phyloP scores from a whole-genome alignment of 176 grass and related monocot genomes.

The Poa pratensis region DNA sequence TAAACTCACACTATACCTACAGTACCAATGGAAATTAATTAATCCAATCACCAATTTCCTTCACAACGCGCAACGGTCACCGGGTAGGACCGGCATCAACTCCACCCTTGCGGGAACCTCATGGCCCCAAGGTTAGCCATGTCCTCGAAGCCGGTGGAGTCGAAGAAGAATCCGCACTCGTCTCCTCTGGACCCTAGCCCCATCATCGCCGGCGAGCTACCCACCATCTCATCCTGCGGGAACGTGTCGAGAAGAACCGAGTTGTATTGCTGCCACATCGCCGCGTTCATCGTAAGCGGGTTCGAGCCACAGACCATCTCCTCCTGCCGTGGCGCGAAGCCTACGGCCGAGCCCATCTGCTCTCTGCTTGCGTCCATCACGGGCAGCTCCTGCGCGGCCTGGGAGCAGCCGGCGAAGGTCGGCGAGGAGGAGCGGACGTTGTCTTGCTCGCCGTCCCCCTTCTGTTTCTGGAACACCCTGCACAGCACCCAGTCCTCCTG shows the following conservation, averaged over 20 bases:
- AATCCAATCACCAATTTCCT: conserved; percentile 48
- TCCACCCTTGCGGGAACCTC: conserved; percentile 60
- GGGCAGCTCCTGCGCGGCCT: conserved; percentile 23
- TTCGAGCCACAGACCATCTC: conserved; percentile 31
- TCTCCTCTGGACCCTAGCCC: conserved; percentile 38
- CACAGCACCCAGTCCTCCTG: conserved; percentile 97
- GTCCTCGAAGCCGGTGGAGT: conserved; percentile 44
- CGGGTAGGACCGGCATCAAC: background rate
- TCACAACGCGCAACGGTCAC: background rate
- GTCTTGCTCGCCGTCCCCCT: conserved; percentile 58
- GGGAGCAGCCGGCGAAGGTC: conserved; percentile 37
- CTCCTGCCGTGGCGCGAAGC: conserved; percentile 1
- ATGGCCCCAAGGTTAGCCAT: conserved; percentile 43
- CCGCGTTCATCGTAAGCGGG: conserved; percentile 35
- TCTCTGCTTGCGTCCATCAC: conserved; percentile 41
- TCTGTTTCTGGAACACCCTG: conserved; percentile 83
- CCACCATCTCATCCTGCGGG: conserved; percentile 33
- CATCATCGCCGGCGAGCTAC: conserved; percentile 40
- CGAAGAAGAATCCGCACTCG: conserved; percentile 47
- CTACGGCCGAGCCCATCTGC: conserved; percentile 31
- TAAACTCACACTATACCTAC: conserved; percentile 41
- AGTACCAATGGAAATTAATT: conserved; percentile 40
- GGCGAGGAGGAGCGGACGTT: conserved; percentile 32
- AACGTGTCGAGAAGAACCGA: conserved; percentile 40
- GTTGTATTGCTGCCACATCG: conserved; percentile 49